These are phyloP conservation scores for Penicillium cataractarum DNA, from an alignment of 495 filamentous ascomycete species.

Conservation along the genomic window DNA sequence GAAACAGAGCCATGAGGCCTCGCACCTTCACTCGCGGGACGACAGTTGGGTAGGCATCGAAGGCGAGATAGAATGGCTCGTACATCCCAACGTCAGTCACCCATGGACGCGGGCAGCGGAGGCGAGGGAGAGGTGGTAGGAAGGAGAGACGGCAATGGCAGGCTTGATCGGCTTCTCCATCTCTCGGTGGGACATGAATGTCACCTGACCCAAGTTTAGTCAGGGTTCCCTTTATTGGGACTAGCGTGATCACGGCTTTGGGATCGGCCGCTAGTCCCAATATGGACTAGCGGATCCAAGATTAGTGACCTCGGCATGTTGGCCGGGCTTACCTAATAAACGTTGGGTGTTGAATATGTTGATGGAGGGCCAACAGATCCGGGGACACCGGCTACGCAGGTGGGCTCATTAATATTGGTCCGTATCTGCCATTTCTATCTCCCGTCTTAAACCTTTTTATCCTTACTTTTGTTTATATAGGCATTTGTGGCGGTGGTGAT, in stretches of 20 bases:
- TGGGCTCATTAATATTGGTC: neutral
- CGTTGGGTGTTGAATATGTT: conserved; percentile 30
- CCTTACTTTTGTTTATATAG: conserved; percentile 5
- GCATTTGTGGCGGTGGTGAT: conserved; percentile 18
- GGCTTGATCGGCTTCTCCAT: conserved; percentile 15
- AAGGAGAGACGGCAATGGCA: neutral
- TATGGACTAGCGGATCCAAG: conserved; percentile 5
- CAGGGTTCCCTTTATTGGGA: conserved; percentile 12
- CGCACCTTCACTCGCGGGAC: conserved; percentile 53
- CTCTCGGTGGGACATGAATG: conserved; percentile 15
- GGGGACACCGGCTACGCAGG: conserved; percentile 9
- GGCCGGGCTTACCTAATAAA: conserved; percentile 24
- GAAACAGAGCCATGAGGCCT: conserved; percentile 55
- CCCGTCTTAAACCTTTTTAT: conserved; percentile 4
- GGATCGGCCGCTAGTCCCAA: conserved; percentile 30
- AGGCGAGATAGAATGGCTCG: conserved; percentile 51
- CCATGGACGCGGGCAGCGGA: conserved; percentile 42
- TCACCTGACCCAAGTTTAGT: conserved; percentile 26
- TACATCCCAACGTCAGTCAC: conserved; percentile 50
- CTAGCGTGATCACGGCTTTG: conserved; percentile 14
- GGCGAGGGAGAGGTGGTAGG: conserved; percentile 18
- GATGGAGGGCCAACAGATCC: conserved; percentile 24
- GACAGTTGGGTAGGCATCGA: conserved; percentile 53
- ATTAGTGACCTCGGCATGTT: conserved; percentile 20
- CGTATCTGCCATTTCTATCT: neutral